A percentile compares a stretch with the other conserved stretches of the same genome.
These are phyloP conservation scores for Daldinia childiae DNA, from an alignment of 495 filamentous ascomycete species.

Conservation along the genomic window DNA sequence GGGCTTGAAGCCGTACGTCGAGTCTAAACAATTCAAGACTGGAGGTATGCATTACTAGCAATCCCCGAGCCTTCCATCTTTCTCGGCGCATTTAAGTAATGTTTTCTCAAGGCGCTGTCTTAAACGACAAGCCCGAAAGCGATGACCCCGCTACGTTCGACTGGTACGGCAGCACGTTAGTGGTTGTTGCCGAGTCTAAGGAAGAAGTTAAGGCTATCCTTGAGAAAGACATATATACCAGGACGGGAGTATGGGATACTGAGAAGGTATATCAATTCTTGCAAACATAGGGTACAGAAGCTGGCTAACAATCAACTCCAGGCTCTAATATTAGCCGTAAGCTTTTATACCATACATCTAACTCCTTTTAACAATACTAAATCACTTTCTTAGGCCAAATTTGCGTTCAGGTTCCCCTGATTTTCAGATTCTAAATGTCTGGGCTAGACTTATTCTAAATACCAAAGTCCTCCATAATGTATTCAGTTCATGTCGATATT, in stretches of 20 bases:
- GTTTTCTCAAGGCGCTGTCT: slow-evolving; percentile 66
- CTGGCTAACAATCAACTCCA: slow-evolving; percentile 22
- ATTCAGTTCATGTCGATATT: slow-evolving; percentile 13
- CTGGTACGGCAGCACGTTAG: slow-evolving; percentile 75
- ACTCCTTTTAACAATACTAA: slow-evolving; percentile 10
- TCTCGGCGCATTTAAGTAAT: slow-evolving; percentile 1
- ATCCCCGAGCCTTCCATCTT: background rate
- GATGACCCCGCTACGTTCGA: slow-evolving; percentile 65
- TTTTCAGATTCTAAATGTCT: background rate
- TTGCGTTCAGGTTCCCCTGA: slow-evolving; percentile 53
- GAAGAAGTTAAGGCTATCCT: slow-evolving; percentile 74
- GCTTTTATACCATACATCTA: slow-evolving; percentile 3
- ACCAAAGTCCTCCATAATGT: background rate
- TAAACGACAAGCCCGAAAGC: slow-evolving; percentile 71
- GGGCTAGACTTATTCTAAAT: slow-evolving; percentile 2
- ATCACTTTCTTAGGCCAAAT: slow-evolving; percentile 43
- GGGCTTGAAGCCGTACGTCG: slow-evolving; percentile 54
- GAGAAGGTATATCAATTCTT: slow-evolving; percentile 64
- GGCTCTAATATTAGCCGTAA: slow-evolving; percentile 55
- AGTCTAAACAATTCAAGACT: slow-evolving; percentile 61
- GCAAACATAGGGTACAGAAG: background rate
- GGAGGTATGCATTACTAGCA: slow-evolving; percentile 59
- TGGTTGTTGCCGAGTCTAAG: slow-evolving; percentile 68
- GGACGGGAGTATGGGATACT: slow-evolving; percentile 82
- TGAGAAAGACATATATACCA: slow-evolving; percentile 76